Conservation (phyloP, 192 early-diverging fungal genomes). For the Podila horticola region DNA sequence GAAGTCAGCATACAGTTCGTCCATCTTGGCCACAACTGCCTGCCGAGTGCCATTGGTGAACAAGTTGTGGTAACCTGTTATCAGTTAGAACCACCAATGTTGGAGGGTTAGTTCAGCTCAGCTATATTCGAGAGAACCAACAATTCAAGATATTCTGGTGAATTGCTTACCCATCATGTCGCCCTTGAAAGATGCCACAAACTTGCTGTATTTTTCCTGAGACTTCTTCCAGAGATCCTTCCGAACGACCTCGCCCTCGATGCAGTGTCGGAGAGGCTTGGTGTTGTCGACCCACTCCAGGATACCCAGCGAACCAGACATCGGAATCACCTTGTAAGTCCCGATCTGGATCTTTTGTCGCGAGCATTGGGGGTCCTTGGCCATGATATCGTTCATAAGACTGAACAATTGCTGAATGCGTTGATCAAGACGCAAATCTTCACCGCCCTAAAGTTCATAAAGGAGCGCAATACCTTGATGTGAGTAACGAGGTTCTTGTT, state of each 20-base stretch:
- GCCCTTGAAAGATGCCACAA: slow-evolving; percentile 59
- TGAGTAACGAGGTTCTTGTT: background rate
- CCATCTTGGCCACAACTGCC: slow-evolving; percentile 62
- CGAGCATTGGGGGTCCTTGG: slow-evolving; percentile 60
- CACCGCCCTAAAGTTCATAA: slow-evolving; percentile 69
- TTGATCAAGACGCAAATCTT: slow-evolving; percentile 83
- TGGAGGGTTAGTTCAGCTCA: background rate
- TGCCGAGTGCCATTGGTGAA: slow-evolving; percentile 59
- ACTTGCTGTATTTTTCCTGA: slow-evolving; percentile 57
- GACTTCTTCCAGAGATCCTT: slow-evolving; percentile 55
- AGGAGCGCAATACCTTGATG: background rate
- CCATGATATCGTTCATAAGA: slow-evolving; percentile 80
- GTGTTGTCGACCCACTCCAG: slow-evolving; percentile 85
- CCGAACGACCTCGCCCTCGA: slow-evolving; percentile 59
- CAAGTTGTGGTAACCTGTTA: slow-evolving; percentile 66
- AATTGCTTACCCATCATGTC: slow-evolving; percentile 52
- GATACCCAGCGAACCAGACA: slow-evolving; percentile 71
- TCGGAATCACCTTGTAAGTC: slow-evolving; percentile 80
- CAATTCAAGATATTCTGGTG: background rate
- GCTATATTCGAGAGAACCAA: background rate
- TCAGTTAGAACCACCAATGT: background rate
- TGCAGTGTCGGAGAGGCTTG: slow-evolving; percentile 69
- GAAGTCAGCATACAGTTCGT: slow-evolving; percentile 50
- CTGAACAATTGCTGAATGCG: slow-evolving; percentile 80
- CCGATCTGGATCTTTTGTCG: slow-evolving; percentile 65